These are phyloP conservation scores for Penicillium italicum DNA, from an alignment of 2,329 filamentous ascomycete species.

Conservation along the genomic window DNA sequence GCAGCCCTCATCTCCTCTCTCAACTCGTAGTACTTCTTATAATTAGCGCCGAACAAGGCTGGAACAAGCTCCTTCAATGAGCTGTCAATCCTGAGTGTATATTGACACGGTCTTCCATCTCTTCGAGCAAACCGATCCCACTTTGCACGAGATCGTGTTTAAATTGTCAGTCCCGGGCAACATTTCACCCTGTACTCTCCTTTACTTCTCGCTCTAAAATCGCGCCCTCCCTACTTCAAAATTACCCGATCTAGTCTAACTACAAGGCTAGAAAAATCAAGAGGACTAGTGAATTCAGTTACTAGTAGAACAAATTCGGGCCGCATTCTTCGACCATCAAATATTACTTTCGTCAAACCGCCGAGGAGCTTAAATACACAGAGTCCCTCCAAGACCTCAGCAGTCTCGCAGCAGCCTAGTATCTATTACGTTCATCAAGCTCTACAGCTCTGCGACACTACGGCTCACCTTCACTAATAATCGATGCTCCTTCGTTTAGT, in stretches of 20 bases:
- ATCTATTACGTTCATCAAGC: constrained; percentile 16
- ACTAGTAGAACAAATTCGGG: not conserved
- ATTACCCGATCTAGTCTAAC: too few species aligned
- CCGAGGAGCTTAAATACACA: not conserved
- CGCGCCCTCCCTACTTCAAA: too few species aligned
- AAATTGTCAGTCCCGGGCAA: too few species aligned
- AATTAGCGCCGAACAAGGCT: too few species aligned
- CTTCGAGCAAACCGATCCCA: not conserved
- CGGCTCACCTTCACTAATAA: constrained; percentile 7
- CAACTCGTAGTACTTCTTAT: constrained; percentile 5
- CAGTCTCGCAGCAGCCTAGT: constrained; percentile 14
- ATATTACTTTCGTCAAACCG: not conserved
- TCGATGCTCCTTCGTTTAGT: constrained; percentile 20
- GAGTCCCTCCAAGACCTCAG: not conserved
- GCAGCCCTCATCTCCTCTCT: constrained; percentile 14
- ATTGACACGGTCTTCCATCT: not conserved
- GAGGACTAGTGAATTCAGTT: too few species aligned
- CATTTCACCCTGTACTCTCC: too few species aligned
- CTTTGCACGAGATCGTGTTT: not conserved
- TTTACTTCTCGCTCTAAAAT: too few species aligned
- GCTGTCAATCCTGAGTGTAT: not conserved
- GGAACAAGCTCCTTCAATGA: too few species aligned
- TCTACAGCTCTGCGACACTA: constrained; percentile 14
- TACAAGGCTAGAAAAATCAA: too few species aligned
- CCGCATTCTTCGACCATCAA: not conserved